Base-by-base conservation (phyloP, 108 stramenopile species). In the Nitzschia inconspicua region DNA sequence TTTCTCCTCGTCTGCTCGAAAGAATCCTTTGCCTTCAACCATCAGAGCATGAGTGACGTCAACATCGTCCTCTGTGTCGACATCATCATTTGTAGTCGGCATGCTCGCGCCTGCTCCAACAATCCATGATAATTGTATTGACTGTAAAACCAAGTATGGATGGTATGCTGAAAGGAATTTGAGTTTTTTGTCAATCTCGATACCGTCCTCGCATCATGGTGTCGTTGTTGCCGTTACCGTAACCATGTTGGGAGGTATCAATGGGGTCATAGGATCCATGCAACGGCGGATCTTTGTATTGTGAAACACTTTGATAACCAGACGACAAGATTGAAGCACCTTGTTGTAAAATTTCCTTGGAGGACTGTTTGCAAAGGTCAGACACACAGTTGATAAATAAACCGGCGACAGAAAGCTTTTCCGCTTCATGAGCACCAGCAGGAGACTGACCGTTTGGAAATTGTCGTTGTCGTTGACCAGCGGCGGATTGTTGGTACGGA, bases 321-420 rank as follows among this genome's bases (percentile, higher is more conserved):
- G 65, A 25, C 28, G 28, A 39, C 13, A 66, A n/a, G 7, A 65
- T 28, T 6, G 58, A 26, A 0, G 16, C 44, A 23, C 39, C 36
- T 24, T 65, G 51, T 1, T 14, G 18, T 14, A 65, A 16, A 37
- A 66, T 47, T 58, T 66, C 65, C 1, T 46, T 49, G 9, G 56
- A 57, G 2, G 65, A 55, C 13, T 28, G 24, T 34, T 28, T 66
- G 47, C 65, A 66, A 16, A 55, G 56, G 34, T 66, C 65, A 0
- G 65, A 66, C 1, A 66, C 65, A 46, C 65, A 66, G 31, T 49
- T 36, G 37, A 66, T 56, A 23, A 66, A 37, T 22, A 57, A 9
- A 13, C 57, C 65, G 2, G 37, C 35, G 37, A 66, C 24, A 0
- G 53, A 54, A 10, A 54, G 11, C 10, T 54, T 32, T 9, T 36